Base-by-base conservation (phyloP, 2,329 filamentous ascomycete species). In the Samsoniella hepiali region DNA sequence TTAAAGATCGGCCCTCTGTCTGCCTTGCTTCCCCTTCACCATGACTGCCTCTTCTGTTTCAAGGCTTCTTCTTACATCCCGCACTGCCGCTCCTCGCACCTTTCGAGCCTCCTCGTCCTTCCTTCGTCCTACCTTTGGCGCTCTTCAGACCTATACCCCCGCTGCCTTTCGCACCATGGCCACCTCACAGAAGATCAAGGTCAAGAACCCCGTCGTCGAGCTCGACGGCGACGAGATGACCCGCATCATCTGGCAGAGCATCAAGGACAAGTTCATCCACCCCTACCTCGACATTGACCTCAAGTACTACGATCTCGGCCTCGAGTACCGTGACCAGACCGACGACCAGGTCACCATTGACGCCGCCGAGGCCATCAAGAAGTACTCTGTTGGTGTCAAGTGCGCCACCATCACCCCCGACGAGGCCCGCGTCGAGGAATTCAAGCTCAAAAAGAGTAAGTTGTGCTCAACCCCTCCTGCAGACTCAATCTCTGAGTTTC, bases 371-470 rank as follows among this genome's bases (percentile, higher is more conserved):
- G 95, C 95, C 50, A 98, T 98, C 82, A 93, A 97, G 86, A 97
- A 97, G 85, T 97, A 98, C 85, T 92, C 90, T 65, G 95, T 99
- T 62, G 95, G 94, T 78, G 92, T 99, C 82, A 99, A 99, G 85
- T 99, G 95, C 79, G 95, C 95, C 69, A 99, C 95, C 76, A 99
- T 99, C 81, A 99, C 95, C 50, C 95, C 95, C 45, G 95, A 99
- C 76, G 95, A 99, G 86, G 90, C 88, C 68, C 90, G 95, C 76
- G 94, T 99, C 36, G 86, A 98, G 83, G 95, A 98, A 81, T 99
- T 98, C 80, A 93, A 97, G 76, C 86, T 99, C 71, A 99, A 98
- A 90, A 89, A 98, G 83, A 98, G 90, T 93, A 81, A 78, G 88
- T 77, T 45, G 44, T 55, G 38, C 53, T 47, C 55, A 58, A 57